phyloP scores from a whole-genome alignment of 176 grass and related monocot species.

The Ensete ventricosum region DNA sequence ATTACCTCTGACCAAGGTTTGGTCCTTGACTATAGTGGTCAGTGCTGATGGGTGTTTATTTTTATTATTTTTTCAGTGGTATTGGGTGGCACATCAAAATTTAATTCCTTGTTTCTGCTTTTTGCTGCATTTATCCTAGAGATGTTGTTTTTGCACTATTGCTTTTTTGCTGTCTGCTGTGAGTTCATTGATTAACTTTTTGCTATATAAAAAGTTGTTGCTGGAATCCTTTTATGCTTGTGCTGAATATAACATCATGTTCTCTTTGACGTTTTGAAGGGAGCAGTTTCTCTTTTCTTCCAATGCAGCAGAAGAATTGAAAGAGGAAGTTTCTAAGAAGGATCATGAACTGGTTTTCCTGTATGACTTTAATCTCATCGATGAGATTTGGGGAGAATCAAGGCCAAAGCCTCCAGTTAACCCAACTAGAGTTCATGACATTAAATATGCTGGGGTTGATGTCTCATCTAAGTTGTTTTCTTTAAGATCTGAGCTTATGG shows the following conservation, averaged over 20 bases:
- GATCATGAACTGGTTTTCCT: constrained; percentile 77
- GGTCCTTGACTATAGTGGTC: no score
- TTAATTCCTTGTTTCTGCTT: no score
- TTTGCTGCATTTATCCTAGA: not conserved
- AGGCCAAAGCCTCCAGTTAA: constrained; percentile 51
- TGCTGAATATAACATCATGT: constrained; percentile 27
- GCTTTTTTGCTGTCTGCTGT: not conserved
- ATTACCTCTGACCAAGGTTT: no score
- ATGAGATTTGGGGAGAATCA: constrained; percentile 76
- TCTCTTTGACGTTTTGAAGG: constrained; percentile 52
- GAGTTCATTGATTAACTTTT: not conserved
- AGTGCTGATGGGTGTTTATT: no score
- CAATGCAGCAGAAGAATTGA: constrained; percentile 80
- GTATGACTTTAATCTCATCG: constrained; percentile 65
- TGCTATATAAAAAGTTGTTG: not conserved
- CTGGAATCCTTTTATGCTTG: not conserved
- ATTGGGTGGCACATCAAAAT: no score
- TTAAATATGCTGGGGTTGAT: constrained; percentile 87
- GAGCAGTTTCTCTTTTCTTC: constrained; percentile 98
- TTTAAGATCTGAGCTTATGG: constrained; percentile 66
- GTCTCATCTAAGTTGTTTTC: constrained; percentile 64
- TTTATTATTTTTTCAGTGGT: no score
- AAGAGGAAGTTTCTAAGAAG: constrained; percentile 64
- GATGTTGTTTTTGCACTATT: not conserved
- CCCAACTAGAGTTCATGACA: constrained; percentile 72